Base-by-base conservation (phyloP, 2,329 filamentous ascomycete species). In the Alternaria alternata region DNA sequence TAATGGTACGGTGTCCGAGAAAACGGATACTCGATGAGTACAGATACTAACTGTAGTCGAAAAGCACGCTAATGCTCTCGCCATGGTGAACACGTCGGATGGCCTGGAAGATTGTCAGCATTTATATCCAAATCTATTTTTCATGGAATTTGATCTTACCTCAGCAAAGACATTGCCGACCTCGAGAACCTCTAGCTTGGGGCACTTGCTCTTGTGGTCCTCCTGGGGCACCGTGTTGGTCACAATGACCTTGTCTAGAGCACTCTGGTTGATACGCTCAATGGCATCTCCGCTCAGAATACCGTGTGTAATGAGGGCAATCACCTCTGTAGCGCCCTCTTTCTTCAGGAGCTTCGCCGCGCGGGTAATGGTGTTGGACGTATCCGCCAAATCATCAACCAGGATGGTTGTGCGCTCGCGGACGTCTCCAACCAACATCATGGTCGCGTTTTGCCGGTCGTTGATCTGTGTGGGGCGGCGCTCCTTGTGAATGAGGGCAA, bases 401-500 rank as follows among this genome's bases (percentile, higher is more conserved):
- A 99, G 84, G 72, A 99, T 97, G 68, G 93, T 92, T 53, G 91
- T 90, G 66, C 91, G 89, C 69, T 91, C 88, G 55, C 86, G 85
- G 56, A 97, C 92, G 75, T 96, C 89, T 64, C 94, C 94, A 39
- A 97, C 94, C 41, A 97, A 85, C 91, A 97, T 95, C 92, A 97
- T 96, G 61, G 92, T 94, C 22, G 87, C 87, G 71, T 89, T 88
- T 67, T 89, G 92, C 51, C 92, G 89, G 77, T 96, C 92, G 59
- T 87, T 92, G 78, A 96, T 94, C 70, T 91, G 91, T 52, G 92
- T 96, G 28, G 93, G 93, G 48, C 93, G 91, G 69, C 93, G 92
- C 86, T 96, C 93, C 90, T 98, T 99, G 85, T 99, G 95, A 73
- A 99, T 99, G 60, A 99, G 87, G 48, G 95, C 95, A 82, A 99